Conservation (phyloP, 192 early-diverging fungal species). For the Coemansia sp. region DNA sequence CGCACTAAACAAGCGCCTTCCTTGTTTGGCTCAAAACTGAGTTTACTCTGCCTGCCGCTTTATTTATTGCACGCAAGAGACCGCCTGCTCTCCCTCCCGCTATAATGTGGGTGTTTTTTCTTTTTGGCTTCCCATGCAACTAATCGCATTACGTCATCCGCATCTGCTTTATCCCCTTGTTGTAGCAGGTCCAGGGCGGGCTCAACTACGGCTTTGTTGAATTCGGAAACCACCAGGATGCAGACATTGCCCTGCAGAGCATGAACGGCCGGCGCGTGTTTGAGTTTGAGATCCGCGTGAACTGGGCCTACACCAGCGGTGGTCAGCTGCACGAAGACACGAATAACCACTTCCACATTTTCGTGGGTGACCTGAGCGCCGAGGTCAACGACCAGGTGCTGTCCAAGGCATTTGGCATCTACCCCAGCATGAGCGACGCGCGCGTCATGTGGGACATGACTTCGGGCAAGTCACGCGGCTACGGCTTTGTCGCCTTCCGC, state of each 20-base stretch:
- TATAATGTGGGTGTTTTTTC: neutral
- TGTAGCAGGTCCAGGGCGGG: slow-evolving; percentile 62
- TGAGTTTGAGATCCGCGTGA: slow-evolving; percentile 50
- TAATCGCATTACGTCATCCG: neutral
- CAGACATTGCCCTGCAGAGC: slow-evolving; percentile 64
- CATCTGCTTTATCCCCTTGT: slow-evolving; percentile 2
- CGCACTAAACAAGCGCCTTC: too few species aligned
- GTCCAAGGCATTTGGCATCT: slow-evolving; percentile 63
- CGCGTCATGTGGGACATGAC: slow-evolving; percentile 90
- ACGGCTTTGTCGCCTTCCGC: slow-evolving; percentile 88
- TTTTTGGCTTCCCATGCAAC: neutral
- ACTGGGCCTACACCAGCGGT: slow-evolving; percentile 52
- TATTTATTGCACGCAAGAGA: too few species aligned
- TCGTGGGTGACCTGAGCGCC: slow-evolving; percentile 90
- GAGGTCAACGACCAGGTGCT: slow-evolving; percentile 84
- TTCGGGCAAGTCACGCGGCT: slow-evolving; percentile 88
- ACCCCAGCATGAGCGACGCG: slow-evolving; percentile 63
- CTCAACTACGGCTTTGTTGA: slow-evolving; percentile 92
- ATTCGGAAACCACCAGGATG: slow-evolving; percentile 65
- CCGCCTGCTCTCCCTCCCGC: neutral
- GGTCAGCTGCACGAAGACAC: slow-evolving; percentile 62
- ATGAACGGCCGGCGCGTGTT: slow-evolving; percentile 61
- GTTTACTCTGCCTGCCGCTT: too few species aligned
- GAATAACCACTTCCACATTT: slow-evolving; percentile 77
- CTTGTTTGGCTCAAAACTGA: too few species aligned